Conservation (phyloP, 2,329 filamentous ascomycete genomes). For the Aspergillus fijiensis region DNA sequence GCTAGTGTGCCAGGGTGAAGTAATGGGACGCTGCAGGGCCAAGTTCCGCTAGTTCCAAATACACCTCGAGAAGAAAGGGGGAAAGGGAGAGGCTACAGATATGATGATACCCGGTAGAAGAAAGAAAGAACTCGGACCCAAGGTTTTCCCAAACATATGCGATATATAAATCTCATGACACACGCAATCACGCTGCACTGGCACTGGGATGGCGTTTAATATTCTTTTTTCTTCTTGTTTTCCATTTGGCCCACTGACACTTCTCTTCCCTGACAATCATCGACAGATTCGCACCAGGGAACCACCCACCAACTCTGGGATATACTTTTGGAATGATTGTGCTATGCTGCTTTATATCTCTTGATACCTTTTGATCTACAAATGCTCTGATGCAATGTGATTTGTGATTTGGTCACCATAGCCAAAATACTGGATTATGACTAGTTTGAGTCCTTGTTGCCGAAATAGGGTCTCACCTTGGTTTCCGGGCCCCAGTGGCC, state of each 20-base stretch:
- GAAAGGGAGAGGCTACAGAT: slow-evolving; percentile 1
- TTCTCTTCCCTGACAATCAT: background rate
- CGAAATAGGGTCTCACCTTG: no score
- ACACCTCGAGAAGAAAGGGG: slow-evolving; percentile 1
- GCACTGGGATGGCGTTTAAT: slow-evolving; percentile 19
- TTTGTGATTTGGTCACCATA: no score
- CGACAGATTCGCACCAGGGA: no score
- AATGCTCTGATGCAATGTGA: slow-evolving; percentile 10
- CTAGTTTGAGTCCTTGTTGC: no score
- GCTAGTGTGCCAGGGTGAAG: slow-evolving; percentile 97
- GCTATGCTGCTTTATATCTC: slow-evolving; percentile 3
- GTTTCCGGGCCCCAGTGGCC: no score
- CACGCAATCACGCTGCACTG: slow-evolving; percentile 14
- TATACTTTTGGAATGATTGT: slow-evolving; percentile 6
- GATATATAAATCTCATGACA: slow-evolving; percentile 5
- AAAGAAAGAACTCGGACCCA: background rate
- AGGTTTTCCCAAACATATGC: background rate
- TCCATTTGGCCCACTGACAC: no score
- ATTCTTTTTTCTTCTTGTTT: slow-evolving; percentile 5
- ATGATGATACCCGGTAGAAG: slow-evolving; percentile 5
- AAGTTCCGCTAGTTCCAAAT: slow-evolving; percentile 66
- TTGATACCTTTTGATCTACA: slow-evolving; percentile 18
- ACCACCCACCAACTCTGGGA: background rate
- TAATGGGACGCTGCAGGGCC: slow-evolving; percentile 95
- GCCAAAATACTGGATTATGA: no score